Percentiles rank a stretch among this genome's conserved stretches.
Conservation (phyloP, 148 eudicot genomes). For the Rhododendron mucronatum region DNA sequence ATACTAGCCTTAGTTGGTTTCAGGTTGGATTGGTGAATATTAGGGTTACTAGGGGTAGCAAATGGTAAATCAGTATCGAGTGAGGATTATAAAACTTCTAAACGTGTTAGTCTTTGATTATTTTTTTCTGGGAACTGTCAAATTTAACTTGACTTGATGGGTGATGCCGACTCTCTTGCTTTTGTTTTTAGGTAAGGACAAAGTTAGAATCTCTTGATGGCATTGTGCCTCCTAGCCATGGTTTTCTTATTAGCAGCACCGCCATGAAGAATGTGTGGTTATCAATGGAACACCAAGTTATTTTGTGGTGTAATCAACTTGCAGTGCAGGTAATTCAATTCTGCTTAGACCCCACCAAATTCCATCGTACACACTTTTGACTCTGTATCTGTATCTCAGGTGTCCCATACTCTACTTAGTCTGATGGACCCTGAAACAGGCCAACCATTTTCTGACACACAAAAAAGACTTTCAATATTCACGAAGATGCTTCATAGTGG, state of each 20-base stretch:
- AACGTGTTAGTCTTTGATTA: background rate
- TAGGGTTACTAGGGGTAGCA: background rate
- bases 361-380: slow-evolving; percentile 15
- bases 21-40: background rate
- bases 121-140: background rate
- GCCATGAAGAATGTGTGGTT: slow-evolving; percentile 93
- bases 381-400: slow-evolving; percentile 37
- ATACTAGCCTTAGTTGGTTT: background rate
- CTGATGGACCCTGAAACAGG: slow-evolving; percentile 66
- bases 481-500: slow-evolving; percentile 84
- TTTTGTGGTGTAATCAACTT: slow-evolving; percentile 94
- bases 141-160: background rate
- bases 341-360: slow-evolving; percentile 1
- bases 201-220: slow-evolving; percentile 85
- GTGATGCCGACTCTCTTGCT: background rate
- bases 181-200: slow-evolving; percentile 62
- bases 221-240: slow-evolving; percentile 87
- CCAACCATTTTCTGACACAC: slow-evolving; percentile 55
- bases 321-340: slow-evolving; percentile 67
- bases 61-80: background rate
- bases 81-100: background rate
- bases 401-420: slow-evolving; percentile 89
- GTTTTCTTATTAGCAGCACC: slow-evolving; percentile 77
- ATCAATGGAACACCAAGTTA: slow-evolving; percentile 97
- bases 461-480: slow-evolving; percentile 64